Evolutionary conservation across 1,284 basidiomycete genomes (phyloP), one percentile per base, ranked within the genome.

Genomic region (Tilletia caries): DNA sequence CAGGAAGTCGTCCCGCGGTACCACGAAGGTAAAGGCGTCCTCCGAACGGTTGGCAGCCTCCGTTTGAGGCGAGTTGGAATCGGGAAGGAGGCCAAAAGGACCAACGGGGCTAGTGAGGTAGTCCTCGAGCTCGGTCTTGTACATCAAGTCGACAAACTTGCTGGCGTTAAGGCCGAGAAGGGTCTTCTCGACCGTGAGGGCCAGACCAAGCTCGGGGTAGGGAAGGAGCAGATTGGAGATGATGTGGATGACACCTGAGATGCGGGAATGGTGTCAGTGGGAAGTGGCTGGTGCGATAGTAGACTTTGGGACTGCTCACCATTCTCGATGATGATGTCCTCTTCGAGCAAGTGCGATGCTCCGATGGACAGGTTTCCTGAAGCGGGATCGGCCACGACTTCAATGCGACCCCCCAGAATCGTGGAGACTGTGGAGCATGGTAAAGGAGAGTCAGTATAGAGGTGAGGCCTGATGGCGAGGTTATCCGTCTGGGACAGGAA

Each of bases 101-200:
- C 65, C 34, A 62, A 44, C 41, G 64, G 60, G 68, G 95, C 91
- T 0, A 93, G 54, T 60, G 54, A 60, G 94, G 83, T 91, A 87
- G 3, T 87, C 81, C 29, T 90, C 87, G 15, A 85, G 76, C 32
- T 77, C 79, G 4, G 81, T 83, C 20, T 89, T 89, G 77, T 91
- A 87, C 73, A 95, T 92, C 78, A 97, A 88, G 74, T 93, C 88
- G 64, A 98, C 92, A 82, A 98, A 98, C 34, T 88, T 87, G 0
- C 91, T 92, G 81, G 94, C 96, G 79, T 97, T 93, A 70, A 97
- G 87, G 0, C 92, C 88, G 27, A 95, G 86, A 4, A 96, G 88
- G 72, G 89, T 93, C 84, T 98, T 98, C 85, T 98, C 95, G 4
- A 94, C 90, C 1, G 92, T 95, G 58, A 95, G 85, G 74, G 88